Evolutionary conservation across 2,329 filamentous ascomycete genomes (phyloP).

Genomic region (Penicillium glabrum): DNA sequence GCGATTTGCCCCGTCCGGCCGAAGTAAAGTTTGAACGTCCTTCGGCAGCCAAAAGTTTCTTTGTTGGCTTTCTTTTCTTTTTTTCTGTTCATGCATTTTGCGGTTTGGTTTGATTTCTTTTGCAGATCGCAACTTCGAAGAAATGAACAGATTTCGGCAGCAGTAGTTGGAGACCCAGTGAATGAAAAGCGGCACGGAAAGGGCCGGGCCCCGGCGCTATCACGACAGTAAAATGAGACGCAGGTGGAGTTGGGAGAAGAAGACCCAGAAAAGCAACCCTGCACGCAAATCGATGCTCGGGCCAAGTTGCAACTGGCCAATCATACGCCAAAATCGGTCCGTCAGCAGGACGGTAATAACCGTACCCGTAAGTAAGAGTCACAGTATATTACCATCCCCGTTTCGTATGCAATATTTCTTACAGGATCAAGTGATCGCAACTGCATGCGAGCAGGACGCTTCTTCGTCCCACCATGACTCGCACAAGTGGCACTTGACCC

Average conservation of each 20-base stretch:
- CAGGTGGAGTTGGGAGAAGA: neutral
- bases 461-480: constrained; percentile 27
- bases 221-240: constrained; percentile 16
- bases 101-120: neutral
- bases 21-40: constrained; percentile 14
- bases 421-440: constrained; percentile 61
- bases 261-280: constrained; percentile 4
- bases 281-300: constrained; percentile 17
- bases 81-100: neutral
- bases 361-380: constrained; percentile 19
- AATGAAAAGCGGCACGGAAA: constrained; percentile 35
- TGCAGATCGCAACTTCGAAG: neutral
- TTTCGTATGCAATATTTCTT: constrained; percentile 14
- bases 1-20: constrained; percentile 10
- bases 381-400: constrained; percentile 31
- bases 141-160: neutral
- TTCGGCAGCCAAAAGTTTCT: constrained; percentile 12
- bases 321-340: constrained; percentile 12
- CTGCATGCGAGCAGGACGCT: constrained; percentile 53
- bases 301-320: constrained; percentile 20
- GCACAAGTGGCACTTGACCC: constrained; percentile 26
- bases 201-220: constrained; percentile 33
- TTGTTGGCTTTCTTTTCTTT: constrained; percentile 1
- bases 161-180: neutral
- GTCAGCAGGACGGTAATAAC: constrained; percentile 25